A percentile compares a stretch with the other conserved stretches of the same genome.
phyloP scores from a whole-genome alignment of 495 filamentous ascomycete species.

The Penicillium egyptiacum region DNA sequence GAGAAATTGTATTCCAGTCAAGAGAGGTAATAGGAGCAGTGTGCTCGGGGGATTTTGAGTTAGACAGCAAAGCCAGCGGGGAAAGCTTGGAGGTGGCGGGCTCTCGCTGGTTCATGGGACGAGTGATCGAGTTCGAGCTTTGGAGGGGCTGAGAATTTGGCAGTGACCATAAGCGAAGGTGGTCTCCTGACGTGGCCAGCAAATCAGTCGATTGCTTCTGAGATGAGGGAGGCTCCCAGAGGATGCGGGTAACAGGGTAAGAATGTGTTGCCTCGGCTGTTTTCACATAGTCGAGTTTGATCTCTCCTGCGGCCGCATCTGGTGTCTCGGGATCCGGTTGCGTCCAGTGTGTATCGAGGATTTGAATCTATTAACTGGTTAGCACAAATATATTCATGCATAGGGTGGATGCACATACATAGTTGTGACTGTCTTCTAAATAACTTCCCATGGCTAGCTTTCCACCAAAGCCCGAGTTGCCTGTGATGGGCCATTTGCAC shows the following conservation, averaged over 20 bases:
- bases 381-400: slow-evolving; percentile 12
- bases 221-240: slow-evolving; percentile 97
- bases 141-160: slow-evolving; percentile 53
- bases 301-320: slow-evolving; percentile 66
- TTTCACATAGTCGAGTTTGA: slow-evolving; percentile 85
- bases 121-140: slow-evolving; percentile 71
- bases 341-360: slow-evolving; percentile 79
- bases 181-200: slow-evolving; percentile 93
- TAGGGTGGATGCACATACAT: slow-evolving; percentile 54
- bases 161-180: slow-evolving; percentile 92
- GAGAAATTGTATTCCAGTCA: slow-evolving; percentile 96
- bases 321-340: slow-evolving; percentile 64
- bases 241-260: slow-evolving; percentile 91
- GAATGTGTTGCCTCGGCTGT: slow-evolving; percentile 98
- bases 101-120: slow-evolving; percentile 62
- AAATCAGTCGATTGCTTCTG: slow-evolving; percentile 96
- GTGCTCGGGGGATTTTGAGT: slow-evolving; percentile 97
- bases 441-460: slow-evolving; percentile 96
- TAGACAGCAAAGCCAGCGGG: slow-evolving; percentile 88
- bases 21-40: slow-evolving; percentile 94
- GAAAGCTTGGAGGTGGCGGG: slow-evolving; percentile 79
- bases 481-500: slow-evolving; percentile 95
- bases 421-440: slow-evolving; percentile 96
- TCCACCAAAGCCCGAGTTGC: slow-evolving; percentile 65
- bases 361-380: slow-evolving; percentile 75